A percentile compares a stretch with the other conserved stretches of the same genome.
These are phyloP conservation scores for Leishmania martiniquensis DNA, from an alignment of 208 protist species.

Conservation along the genomic window DNA sequence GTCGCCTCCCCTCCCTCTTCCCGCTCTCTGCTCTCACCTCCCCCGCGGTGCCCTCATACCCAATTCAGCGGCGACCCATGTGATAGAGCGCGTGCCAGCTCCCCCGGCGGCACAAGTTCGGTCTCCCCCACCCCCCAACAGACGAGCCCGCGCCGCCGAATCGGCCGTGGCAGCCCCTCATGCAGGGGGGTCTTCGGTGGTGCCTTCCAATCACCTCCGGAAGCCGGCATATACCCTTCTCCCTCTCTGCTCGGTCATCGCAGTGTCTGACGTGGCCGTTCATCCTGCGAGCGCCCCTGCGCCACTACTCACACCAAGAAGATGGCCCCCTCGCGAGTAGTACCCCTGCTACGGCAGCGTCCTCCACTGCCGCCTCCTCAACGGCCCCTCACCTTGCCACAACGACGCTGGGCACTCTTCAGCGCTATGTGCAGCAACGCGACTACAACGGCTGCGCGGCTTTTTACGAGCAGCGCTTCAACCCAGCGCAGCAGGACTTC, in stretches of 20 bases:
- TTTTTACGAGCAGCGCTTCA: constrained; percentile 42
- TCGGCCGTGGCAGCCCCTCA: not conserved
- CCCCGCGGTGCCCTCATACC: not conserved
- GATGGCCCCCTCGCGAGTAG: not conserved
- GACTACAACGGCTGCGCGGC: constrained; percentile 34
- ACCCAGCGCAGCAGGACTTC: constrained; percentile 33
- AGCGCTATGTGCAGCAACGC: constrained; percentile 32
- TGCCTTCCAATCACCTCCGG: not conserved
- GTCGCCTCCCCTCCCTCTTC: not conserved
- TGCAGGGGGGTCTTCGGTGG: not conserved
- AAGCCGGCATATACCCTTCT: not conserved
- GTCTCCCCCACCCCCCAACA: not conserved
- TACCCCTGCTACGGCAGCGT: not conserved
- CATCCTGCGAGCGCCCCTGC: not conserved
- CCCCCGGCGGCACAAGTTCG: not conserved
- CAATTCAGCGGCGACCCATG: not conserved
- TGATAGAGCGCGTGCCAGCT: not conserved
- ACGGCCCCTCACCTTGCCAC: not conserved
- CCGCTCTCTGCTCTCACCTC: not conserved
- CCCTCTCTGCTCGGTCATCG: not conserved
- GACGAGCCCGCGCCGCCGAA: not conserved
- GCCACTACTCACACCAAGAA: constrained; percentile 4
- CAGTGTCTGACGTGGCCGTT: not conserved
- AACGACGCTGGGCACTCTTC: constrained; percentile 17
- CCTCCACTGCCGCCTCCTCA: not conserved